These are phyloP conservation scores for Aureobasidium uvarum DNA, from an alignment of 2,329 filamentous ascomycete species.

Conservation along the genomic window DNA sequence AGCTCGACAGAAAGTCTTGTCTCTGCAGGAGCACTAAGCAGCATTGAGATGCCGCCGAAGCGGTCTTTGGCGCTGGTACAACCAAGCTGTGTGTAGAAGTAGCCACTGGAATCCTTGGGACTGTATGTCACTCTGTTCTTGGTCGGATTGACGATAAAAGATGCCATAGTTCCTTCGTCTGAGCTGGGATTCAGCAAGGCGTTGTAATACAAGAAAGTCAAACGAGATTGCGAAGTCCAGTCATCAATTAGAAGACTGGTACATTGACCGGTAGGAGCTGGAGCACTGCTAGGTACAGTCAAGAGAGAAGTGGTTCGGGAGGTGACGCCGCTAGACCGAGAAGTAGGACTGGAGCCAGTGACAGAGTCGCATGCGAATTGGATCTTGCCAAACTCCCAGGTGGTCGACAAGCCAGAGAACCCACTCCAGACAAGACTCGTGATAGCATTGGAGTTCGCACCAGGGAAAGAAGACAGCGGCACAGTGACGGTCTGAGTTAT, in stretches of 20 bases:
- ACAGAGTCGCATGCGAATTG: not conserved
- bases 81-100: constrained; percentile 1
- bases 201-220: not conserved
- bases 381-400: not conserved
- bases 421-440: not conserved
- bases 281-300: not conserved
- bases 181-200: not conserved
- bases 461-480: not conserved
- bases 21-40: not conserved
- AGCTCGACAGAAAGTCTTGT: not conserved
- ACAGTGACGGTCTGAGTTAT: not conserved
- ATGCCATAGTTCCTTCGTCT: not conserved
- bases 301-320: not conserved
- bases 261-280: not conserved
- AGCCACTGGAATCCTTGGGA: not conserved
- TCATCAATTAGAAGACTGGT: not conserved
- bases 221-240: constrained; percentile 2
- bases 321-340: not conserved
- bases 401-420: not conserved
- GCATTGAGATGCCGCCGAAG: constrained; percentile 1
- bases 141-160: not conserved
- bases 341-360: not conserved
- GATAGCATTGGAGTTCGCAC: not conserved
- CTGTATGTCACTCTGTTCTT: not conserved
- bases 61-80: not conserved